A percentile compares a stretch with the other conserved stretches of the same genome.
Evolutionary conservation across 2,329 filamentous ascomycete species (phyloP).

Genomic region (Exophiala calicioides): DNA sequence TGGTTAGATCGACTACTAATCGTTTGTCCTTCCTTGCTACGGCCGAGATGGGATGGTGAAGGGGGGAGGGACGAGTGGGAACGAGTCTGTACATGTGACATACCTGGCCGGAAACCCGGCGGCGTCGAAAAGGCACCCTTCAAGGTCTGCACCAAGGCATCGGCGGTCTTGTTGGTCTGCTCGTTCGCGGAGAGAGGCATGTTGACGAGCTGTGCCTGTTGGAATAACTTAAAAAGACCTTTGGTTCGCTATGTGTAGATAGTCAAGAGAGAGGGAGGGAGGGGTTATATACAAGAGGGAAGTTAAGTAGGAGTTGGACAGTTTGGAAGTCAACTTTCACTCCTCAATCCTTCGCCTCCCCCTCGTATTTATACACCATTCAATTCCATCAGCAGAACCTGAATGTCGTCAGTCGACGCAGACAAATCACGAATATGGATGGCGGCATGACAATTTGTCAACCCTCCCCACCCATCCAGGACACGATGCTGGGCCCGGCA

Average conservation of each 20-base stretch:
- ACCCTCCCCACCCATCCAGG: too few species aligned
- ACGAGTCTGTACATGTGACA: too few species aligned
- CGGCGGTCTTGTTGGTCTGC: slow-evolving; percentile 41
- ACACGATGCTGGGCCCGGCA: too few species aligned
- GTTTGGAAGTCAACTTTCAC: not conserved
- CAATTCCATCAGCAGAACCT: not conserved
- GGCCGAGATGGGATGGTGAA: slow-evolving; percentile 40
- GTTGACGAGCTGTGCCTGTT: too few species aligned
- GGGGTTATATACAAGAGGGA: not conserved
- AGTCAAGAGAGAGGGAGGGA: not conserved
- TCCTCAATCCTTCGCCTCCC: not conserved
- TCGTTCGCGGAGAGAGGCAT: slow-evolving; percentile 52
- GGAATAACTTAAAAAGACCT: not conserved
- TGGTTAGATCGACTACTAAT: too few species aligned
- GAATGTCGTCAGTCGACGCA: not conserved
- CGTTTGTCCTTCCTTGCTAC: too few species aligned
- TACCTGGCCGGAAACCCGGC: slow-evolving; percentile 45
- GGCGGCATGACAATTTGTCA: slow-evolving; percentile 15
- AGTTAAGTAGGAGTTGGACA: not conserved
- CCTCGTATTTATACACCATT: not conserved
- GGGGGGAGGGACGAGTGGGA: slow-evolving; percentile 31
- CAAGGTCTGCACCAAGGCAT: slow-evolving; percentile 40
- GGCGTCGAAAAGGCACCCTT: slow-evolving; percentile 44
- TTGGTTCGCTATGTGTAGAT: not conserved
- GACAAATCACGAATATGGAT: not conserved